Conservation (phyloP, 768 basidiomycete species). For the Panaeolus cyanescens region DNA sequence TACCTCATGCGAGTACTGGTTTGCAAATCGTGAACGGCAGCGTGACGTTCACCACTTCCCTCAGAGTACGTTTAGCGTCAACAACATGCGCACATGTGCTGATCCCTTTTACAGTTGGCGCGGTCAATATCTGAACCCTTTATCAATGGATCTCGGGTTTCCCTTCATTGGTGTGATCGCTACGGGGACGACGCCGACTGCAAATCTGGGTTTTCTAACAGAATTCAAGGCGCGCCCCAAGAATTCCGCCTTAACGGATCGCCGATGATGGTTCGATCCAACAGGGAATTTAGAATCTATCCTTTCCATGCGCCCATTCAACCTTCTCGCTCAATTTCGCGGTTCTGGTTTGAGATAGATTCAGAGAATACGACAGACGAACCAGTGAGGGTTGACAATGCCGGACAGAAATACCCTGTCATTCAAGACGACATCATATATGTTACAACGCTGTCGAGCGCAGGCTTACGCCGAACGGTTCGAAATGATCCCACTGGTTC, state of each 20-base stretch:
- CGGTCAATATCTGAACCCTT: conserved; percentile 33
- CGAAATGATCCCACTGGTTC: no score
- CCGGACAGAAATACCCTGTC: conserved; percentile 39
- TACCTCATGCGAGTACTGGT: not conserved
- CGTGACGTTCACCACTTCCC: conserved; percentile 38
- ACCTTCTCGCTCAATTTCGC: conserved; percentile 39
- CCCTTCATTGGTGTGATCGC: conserved; percentile 43
- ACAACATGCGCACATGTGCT: not conserved
- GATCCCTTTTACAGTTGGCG: conserved; percentile 27
- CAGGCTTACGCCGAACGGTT: no score
- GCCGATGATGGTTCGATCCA: conserved; percentile 34
- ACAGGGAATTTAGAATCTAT: conserved; percentile 39
- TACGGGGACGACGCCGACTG: conserved; percentile 33
- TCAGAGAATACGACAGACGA: conserved; percentile 40
- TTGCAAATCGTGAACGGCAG: conserved; percentile 35
- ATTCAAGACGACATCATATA: conserved; percentile 45
- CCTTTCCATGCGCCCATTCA: conserved; percentile 44
- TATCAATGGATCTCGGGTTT: conserved; percentile 39
- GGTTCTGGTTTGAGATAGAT: conserved; percentile 52
- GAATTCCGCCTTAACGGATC: conserved; percentile 33
- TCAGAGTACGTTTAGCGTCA: conserved; percentile 32
- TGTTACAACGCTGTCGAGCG: conserved; percentile 32
- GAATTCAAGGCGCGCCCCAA: conserved; percentile 24
- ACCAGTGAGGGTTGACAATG: conserved; percentile 34
- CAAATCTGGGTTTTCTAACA: not conserved